These are phyloP conservation scores for Mucor plumbeus DNA, from an alignment of 371 early-diverging fungal species.

Conservation along the genomic window DNA sequence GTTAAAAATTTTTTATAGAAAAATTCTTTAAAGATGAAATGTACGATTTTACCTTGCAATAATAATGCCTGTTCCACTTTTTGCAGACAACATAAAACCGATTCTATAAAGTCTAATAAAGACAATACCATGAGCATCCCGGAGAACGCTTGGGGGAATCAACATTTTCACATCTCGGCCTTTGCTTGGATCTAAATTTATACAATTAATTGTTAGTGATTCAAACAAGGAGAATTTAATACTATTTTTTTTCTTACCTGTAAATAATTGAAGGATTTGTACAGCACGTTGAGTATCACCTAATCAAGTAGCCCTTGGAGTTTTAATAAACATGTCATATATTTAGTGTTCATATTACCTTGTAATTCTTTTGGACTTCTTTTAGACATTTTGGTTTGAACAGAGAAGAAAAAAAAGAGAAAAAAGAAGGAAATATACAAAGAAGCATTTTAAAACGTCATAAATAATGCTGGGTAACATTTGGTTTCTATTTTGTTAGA, in stretches of 20 bases:
- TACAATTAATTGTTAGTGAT: no score
- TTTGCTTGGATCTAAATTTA: constrained; percentile 19
- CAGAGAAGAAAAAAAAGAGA: background rate
- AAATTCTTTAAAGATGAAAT: background rate
- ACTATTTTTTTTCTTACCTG: constrained; percentile 27
- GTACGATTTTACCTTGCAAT: constrained; percentile 39
- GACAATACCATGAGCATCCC: constrained; percentile 45
- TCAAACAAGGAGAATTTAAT: background rate
- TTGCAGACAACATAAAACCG: constrained; percentile 43
- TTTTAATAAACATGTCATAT: constrained; percentile 8
- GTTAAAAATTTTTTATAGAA: background rate
- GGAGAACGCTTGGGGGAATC: constrained; percentile 38
- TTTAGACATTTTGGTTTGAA: background rate
- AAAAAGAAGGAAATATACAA: background rate
- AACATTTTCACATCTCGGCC: constrained; percentile 36
- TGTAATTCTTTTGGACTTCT: constrained; percentile 2
- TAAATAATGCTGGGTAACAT: constrained; percentile 1
- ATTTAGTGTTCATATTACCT: constrained; percentile 4
- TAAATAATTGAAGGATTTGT: constrained; percentile 40
- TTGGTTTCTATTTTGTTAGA: background rate
- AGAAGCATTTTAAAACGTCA: background rate
- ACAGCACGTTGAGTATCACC: constrained; percentile 42
- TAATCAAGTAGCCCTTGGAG: constrained; percentile 13
- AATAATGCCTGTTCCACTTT: constrained; percentile 45
- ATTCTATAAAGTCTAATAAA: constrained; percentile 41